Conservation (phyloP, 768 basidiomycete species). For the Tricholoma matsutake region DNA sequence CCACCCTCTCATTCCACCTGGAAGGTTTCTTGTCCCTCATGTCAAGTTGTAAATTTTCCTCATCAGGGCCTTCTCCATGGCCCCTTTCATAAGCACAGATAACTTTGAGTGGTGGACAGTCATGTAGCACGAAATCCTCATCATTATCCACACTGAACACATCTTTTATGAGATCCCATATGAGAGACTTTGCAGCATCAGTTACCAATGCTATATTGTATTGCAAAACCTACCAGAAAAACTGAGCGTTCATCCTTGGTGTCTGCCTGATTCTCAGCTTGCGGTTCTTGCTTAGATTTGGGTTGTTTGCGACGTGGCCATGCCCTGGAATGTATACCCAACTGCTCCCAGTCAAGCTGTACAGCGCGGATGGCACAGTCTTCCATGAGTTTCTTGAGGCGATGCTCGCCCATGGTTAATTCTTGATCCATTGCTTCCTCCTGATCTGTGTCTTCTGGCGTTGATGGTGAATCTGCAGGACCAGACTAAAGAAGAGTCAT, state of each 20-base stretch:
- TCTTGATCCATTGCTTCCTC: no score
- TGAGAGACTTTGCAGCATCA: neutral
- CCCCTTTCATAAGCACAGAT: neutral
- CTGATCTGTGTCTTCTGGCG: no score
- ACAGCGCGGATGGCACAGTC: no score
- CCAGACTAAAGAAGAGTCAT: no score
- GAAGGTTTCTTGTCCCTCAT: no score
- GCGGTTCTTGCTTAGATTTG: neutral
- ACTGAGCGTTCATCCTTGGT: neutral
- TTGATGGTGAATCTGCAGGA: no score
- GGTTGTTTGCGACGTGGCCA: neutral
- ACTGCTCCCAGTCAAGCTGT: no score
- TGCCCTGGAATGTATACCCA: neutral
- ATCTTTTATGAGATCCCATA: neutral
- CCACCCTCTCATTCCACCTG: no score
- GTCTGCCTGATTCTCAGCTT: neutral
- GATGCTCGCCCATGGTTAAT: no score
- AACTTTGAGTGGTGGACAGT: neutral
- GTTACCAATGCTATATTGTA: neutral
- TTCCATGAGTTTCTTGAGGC: no score
- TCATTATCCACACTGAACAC: neutral
- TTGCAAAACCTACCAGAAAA: neutral
- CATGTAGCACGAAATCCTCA: neutral
- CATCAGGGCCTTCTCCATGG: constrained; percentile 4
- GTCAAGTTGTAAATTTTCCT: no score